Evolutionary conservation across 768 basidiomycete genomes (phyloP).

Genomic region (Auricularia auricula-judae): DNA sequence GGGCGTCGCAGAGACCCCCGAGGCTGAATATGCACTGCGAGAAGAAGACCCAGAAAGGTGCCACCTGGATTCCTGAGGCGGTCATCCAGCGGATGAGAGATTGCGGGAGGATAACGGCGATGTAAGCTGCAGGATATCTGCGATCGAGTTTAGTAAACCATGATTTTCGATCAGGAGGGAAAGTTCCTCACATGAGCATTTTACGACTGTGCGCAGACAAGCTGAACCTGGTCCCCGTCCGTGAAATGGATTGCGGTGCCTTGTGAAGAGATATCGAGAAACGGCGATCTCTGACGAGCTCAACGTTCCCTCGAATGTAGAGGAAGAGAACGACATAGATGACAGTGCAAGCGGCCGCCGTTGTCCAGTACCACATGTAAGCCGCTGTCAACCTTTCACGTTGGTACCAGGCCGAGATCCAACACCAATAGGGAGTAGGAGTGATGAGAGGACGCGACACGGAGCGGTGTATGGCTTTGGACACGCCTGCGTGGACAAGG

Average conservation of each 20-base stretch:
- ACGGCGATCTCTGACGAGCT: neutral
- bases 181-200: neutral
- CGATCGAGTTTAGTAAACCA: neutral
- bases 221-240: neutral
- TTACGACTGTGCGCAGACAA: neutral
- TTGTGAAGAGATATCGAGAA: neutral
- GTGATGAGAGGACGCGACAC: neutral
- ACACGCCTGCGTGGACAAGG: neutral
- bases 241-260: neutral
- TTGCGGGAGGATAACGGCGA: neutral
- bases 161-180: neutral
- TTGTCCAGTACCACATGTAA: neutral
- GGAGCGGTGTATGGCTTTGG: neutral
- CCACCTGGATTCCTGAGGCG: neutral
- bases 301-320: neutral
- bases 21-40: neutral
- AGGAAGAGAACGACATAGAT: neutral
- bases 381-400: neutral
- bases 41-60: neutral
- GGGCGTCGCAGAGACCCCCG: neutral
- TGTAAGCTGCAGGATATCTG: neutral
- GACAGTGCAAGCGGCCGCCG: neutral
- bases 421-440: neutral
- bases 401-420: neutral
- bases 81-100: neutral